phyloP scores from a whole-genome alignment of 257 asterid genomes.

The Gynochthodes officinalis region DNA sequence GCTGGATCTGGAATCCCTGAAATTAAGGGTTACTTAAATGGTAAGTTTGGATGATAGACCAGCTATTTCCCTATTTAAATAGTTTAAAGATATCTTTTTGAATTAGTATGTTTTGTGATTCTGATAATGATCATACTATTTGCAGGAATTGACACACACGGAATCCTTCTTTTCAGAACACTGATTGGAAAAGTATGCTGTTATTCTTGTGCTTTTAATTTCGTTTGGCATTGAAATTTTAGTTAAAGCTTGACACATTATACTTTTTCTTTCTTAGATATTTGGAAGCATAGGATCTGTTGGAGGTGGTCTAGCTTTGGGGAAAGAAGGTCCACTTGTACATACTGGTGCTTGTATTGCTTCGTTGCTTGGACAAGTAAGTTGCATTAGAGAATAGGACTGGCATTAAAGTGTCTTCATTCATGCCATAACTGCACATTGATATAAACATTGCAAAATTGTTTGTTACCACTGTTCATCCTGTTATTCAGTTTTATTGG shows the following conservation, averaged over 20 bases:
- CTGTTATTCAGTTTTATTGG: not conserved
- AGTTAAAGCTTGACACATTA: slow-evolving; percentile 2
- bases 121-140: slow-evolving; percentile 18
- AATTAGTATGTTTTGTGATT: slow-evolving; percentile 7
- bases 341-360: slow-evolving; percentile 99
- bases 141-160: slow-evolving; percentile 93
- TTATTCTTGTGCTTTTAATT: slow-evolving; percentile 16
- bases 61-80: not conserved
- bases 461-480: not conserved
- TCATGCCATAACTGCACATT: not conserved
- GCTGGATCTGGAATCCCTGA: slow-evolving; percentile 99
- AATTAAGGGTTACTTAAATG: slow-evolving; percentile 97
- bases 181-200: slow-evolving; percentile 83
- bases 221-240: slow-evolving; percentile 1
- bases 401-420: not conserved
- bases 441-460: not conserved
- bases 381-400: slow-evolving; percentile 17
- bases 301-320: slow-evolving; percentile 98
- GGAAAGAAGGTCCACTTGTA: slow-evolving; percentile 99
- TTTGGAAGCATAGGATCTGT: slow-evolving; percentile 99
- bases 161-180: slow-evolving; percentile 93
- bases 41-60: slow-evolving; percentile 28
- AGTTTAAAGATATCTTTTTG: not conserved
- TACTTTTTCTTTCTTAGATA: slow-evolving; percentile 41
- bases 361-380: slow-evolving; percentile 97